Base-by-base conservation (phyloP, 108 stramenopile species). In the Cyclotella sp. region DNA sequence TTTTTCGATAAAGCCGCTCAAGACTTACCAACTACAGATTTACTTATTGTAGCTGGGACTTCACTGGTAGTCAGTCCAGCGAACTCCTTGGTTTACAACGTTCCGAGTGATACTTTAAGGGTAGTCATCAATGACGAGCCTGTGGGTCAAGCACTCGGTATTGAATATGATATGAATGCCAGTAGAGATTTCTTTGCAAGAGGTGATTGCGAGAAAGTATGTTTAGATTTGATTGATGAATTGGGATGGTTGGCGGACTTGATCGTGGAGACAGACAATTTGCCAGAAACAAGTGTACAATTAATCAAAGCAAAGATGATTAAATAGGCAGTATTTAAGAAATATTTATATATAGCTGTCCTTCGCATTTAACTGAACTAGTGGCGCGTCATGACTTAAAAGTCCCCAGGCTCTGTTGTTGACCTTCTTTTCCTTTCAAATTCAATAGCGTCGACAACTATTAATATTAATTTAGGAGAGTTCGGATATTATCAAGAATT, bases 1-100 rank as follows among this genome's bases (percentile, higher is more conserved):
- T 91, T 93, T 72, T 90, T 87, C 76, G 76, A 79, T 12, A 44
- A 55, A 16, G 29, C 71, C 4, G 65, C 83, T 52, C 55, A 85
- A 65, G 93, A 93, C 71, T 72, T 90, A 62, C 86, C 84, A 5
- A 55, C 52, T 5, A 46, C 72, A 22, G 91, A 94, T 79, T 64
- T 91, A 28, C 67, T 94, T 46, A 84, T 94, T 63, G 78, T 94
- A 5, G 87, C 87, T 0, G 93, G 93, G 47, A 91, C 93, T 0
- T 88, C 87, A 3, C 79, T 94, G 22, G 87, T 87, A 9, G 93
- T 94, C 13, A 74, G 82, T 28, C 93, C 93, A 13, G 90, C 92
- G 13, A 89, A 89, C 67, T 69, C 66, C n/a, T 65, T 90, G 39
- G 87, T 85, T 15, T 80, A 87, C 51, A 67, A 47, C 24, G 86